These are phyloP conservation scores for Pseudevernia furfuracea DNA, from an alignment of 495 filamentous ascomycete genomes.

Conservation along the genomic window DNA sequence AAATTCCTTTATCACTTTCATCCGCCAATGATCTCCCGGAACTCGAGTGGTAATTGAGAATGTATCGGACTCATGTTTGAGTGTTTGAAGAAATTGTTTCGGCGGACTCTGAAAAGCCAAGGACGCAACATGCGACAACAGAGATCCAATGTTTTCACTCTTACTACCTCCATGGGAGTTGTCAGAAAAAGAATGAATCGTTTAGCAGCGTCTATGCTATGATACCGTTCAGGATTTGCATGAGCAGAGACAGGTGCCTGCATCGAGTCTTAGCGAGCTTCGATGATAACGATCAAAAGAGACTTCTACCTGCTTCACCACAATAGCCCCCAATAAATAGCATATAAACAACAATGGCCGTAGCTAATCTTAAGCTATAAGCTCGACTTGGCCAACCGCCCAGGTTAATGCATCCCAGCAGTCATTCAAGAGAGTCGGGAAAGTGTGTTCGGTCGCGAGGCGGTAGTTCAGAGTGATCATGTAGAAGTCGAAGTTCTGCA, in stretches of 20 bases:
- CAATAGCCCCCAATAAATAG: constrained; percentile 7
- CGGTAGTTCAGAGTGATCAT: background rate
- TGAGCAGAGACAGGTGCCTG: constrained; percentile 7
- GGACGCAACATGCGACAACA: constrained; percentile 8
- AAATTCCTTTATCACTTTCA: background rate
- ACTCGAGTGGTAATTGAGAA: constrained; percentile 2
- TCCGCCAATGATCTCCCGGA: constrained; percentile 3
- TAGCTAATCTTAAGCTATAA: background rate
- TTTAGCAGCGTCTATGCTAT: background rate
- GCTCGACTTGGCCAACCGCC: background rate
- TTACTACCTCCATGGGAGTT: constrained; percentile 12
- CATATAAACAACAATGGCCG: constrained; percentile 12
- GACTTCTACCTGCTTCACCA: constrained; percentile 8
- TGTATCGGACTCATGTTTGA: constrained; percentile 1
- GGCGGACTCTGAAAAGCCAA: constrained; percentile 7
- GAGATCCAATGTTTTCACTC: constrained; percentile 9
- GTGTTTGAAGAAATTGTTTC: constrained; percentile 8
- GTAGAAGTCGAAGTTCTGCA: background rate
- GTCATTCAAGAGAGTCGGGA: background rate
- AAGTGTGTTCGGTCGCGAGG: background rate
- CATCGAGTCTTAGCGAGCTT: background rate
- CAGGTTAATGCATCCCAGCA: background rate
- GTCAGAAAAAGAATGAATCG: constrained; percentile 7
- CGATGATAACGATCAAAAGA: background rate
- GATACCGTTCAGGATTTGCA: background rate